Evolutionary conservation across 176 grass and related monocot genomes (phyloP).

Genomic region (Typha latifolia): DNA sequence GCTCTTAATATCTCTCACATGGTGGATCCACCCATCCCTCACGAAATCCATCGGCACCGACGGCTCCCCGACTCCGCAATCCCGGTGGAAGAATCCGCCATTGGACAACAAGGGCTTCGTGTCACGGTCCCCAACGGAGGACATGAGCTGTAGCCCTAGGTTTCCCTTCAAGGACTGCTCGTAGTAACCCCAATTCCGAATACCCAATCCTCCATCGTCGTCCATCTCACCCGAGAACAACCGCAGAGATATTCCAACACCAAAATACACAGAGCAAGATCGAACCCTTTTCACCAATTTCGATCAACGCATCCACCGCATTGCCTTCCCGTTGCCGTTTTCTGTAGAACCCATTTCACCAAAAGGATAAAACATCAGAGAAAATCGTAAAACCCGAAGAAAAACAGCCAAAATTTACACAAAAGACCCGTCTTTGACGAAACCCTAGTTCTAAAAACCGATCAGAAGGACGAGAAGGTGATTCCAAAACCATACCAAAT

Average conservation of each 20-base stretch:
- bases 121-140: conserved; percentile 43
- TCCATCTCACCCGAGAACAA: conserved; percentile 34
- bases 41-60: conserved; percentile 3
- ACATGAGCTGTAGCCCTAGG: conserved; percentile 75
- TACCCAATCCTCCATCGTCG: conserved; percentile 53
- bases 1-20: conserved; percentile 31
- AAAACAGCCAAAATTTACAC: not conserved
- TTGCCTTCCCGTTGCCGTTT: conserved; percentile 18
- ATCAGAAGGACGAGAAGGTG: not conserved
- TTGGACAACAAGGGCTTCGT: conserved; percentile 44
- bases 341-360: conserved; percentile 9
- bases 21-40: not conserved
- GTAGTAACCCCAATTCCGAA: conserved; percentile 90
- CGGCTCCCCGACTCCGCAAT: not conserved
- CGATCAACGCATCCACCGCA: conserved; percentile 27
- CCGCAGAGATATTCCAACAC: no score
- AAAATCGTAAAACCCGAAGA: conserved; percentile 6
- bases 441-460: conserved; percentile 28
- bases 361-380: conserved; percentile 19
- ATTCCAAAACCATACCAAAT: not conserved
- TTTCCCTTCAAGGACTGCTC: conserved; percentile 49
- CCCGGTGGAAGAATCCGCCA: conserved; percentile 13
- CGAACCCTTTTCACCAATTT: not conserved
- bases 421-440: conserved; percentile 10
- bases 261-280: not conserved